Evolutionary conservation across 352 stramenopile genomes (phyloP).

Genomic region (Pythium guiyangense): DNA sequence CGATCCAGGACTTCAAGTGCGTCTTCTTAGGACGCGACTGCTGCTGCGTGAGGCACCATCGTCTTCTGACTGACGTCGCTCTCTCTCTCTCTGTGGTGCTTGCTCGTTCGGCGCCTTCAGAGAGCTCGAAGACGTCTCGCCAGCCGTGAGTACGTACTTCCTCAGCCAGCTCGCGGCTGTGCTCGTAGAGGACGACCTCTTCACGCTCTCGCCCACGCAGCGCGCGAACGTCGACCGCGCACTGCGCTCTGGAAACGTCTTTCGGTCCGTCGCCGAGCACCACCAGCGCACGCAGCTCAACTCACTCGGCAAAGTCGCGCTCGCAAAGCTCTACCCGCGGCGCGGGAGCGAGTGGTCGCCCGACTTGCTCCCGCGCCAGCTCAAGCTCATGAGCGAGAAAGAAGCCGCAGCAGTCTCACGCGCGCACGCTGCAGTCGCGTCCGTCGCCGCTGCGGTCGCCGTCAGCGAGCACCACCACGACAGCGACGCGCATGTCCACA

Average conservation of each 20-base stretch:
- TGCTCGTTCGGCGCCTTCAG: constrained; percentile 12
- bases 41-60: too few relatives aligned
- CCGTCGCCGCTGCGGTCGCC: background rate
- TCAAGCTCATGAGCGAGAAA: constrained; percentile 48
- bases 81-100: background rate
- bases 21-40: constrained; percentile 1
- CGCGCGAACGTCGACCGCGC: constrained; percentile 46
- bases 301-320: constrained; percentile 51
- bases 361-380: constrained; percentile 54
- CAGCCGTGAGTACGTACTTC: constrained; percentile 78
- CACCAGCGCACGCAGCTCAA: constrained; percentile 43
- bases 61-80: background rate
- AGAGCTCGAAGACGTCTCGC: constrained; percentile 56
- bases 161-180: constrained; percentile 71
- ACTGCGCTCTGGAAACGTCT: constrained; percentile 48
- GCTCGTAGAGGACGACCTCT: constrained; percentile 66
- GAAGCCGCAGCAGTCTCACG: background rate
- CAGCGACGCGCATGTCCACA: background rate
- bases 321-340: constrained; percentile 59
- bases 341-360: constrained; percentile 71
- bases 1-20: constrained; percentile 73
- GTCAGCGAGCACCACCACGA: background rate
- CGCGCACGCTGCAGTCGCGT: background rate
- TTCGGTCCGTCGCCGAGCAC: constrained; percentile 59
- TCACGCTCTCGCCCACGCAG: constrained; percentile 44